These are phyloP conservation scores for Echinochloa phyllopogon DNA, from an alignment of 176 grass and related monocot genomes.

Conservation along the genomic window DNA sequence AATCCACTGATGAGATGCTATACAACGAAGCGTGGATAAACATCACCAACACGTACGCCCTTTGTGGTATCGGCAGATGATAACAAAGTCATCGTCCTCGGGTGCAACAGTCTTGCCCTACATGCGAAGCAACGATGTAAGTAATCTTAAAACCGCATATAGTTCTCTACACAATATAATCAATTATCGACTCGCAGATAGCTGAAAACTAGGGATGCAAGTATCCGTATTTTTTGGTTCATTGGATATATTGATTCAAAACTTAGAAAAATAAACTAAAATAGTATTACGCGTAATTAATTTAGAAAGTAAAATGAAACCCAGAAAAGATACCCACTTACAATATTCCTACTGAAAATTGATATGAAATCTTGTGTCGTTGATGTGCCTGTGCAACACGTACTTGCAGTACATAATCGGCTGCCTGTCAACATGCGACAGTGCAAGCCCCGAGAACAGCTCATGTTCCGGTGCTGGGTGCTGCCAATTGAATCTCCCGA, in stretches of 20 bases:
- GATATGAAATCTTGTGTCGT: no score
- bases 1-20: rapidly evolving
- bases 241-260: no score
- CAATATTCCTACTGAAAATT: no score
- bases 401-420: not conserved
- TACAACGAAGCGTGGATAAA: rapidly evolving
- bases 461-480: not conserved
- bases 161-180: no score
- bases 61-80: not conserved
- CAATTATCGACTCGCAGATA: no score
- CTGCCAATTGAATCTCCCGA: not conserved
- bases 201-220: no score
- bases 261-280: no score
- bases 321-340: no score
- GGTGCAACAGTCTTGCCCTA: slow-evolving; percentile 27
- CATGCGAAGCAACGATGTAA: not conserved
- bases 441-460: not conserved
- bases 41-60: not conserved
- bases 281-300: no score
- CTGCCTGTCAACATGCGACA: not conserved
- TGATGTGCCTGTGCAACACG: not conserved
- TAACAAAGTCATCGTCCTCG: slow-evolving; percentile 22
- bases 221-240: no score
- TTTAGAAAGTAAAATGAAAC: no score
- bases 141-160: not conserved